phyloP scores from a whole-genome alignment of 495 filamentous ascomycete genomes.

The Xanthoparmelia taractica region DNA sequence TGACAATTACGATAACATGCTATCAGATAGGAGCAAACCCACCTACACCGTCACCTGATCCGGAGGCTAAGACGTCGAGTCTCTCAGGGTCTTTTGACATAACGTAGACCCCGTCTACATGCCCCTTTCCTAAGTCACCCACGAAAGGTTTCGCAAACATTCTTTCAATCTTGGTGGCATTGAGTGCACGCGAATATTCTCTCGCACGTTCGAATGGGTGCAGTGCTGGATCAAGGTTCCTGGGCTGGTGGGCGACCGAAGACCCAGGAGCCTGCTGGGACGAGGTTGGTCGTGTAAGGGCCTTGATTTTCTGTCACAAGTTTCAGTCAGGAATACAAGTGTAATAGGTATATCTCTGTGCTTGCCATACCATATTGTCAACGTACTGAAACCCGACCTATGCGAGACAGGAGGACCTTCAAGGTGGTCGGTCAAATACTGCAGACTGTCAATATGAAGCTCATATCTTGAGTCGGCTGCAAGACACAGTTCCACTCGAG shows the following conservation, averaged over 20 bases:
- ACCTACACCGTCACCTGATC: constrained; percentile 69
- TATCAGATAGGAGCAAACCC: not conserved
- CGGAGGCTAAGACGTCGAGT: constrained; percentile 64
- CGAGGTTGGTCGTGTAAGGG: constrained; percentile 68
- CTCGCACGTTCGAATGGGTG: constrained; percentile 93
- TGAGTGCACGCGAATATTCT: constrained; percentile 83
- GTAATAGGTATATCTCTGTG: not conserved
- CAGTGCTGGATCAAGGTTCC: constrained; percentile 85
- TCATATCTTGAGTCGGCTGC: not conserved
- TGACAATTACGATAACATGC: not conserved
- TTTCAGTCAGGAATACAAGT: not conserved
- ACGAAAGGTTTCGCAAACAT: constrained; percentile 95
- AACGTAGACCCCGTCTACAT: constrained; percentile 79
- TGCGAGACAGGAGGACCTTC: not conserved
- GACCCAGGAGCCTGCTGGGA: constrained; percentile 75
- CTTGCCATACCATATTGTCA: constrained; percentile 17
- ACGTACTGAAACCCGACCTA: not conserved
- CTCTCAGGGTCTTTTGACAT: constrained; percentile 64
- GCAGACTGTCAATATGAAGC: not conserved
- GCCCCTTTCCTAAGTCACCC: constrained; percentile 76
- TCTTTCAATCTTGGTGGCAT: constrained; percentile 87
- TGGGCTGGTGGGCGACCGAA: constrained; percentile 60
- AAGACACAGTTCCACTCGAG: not conserved
- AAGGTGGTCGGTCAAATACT: not conserved
- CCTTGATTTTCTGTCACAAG: constrained; percentile 72